Conservation (phyloP, 1,284 basidiomycete species). For the Tranzscheliella williamsii region DNA sequence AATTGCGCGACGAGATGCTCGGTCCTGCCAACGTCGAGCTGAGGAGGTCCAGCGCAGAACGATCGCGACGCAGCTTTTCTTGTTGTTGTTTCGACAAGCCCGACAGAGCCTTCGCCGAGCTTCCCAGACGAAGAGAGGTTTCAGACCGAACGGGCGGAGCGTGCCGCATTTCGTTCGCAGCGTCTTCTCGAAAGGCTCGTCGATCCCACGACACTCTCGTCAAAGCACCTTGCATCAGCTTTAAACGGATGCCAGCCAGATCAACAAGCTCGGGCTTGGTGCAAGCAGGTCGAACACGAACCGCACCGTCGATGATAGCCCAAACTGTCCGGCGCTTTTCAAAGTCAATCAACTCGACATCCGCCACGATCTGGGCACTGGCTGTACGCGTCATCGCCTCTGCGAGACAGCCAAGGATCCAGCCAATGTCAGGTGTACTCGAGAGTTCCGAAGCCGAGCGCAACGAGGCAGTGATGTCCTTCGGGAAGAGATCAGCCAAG, state of each 20-base stretch:
- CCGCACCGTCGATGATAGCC: constrained; percentile 46
- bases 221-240: constrained; percentile 42
- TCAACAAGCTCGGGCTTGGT: constrained; percentile 32
- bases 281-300: constrained; percentile 32
- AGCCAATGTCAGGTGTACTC: constrained; percentile 53
- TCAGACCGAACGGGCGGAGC: constrained; percentile 24
- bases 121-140: constrained; percentile 13
- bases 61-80: constrained; percentile 47
- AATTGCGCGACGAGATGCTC: constrained; percentile 24
- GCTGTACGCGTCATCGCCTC: constrained; percentile 36
- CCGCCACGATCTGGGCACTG: constrained; percentile 11
- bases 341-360: constrained; percentile 48
- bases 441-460: constrained; percentile 14
- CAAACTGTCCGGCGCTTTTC: constrained; percentile 51
- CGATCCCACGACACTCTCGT: constrained; percentile 51
- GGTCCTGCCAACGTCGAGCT: constrained; percentile 16
- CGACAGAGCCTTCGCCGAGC: constrained; percentile 34
- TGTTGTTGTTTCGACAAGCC: constrained; percentile 42
- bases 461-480: constrained; percentile 8
- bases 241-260: constrained; percentile 45
- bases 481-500: constrained; percentile 37
- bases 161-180: constrained; percentile 43
- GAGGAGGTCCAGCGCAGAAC: constrained; percentile 32
- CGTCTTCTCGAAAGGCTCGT: constrained; percentile 48
- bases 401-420: constrained; percentile 53